Conservation (phyloP, 2,329 filamentous ascomycete species). For the Phyllosticta citribraziliensis region DNA sequence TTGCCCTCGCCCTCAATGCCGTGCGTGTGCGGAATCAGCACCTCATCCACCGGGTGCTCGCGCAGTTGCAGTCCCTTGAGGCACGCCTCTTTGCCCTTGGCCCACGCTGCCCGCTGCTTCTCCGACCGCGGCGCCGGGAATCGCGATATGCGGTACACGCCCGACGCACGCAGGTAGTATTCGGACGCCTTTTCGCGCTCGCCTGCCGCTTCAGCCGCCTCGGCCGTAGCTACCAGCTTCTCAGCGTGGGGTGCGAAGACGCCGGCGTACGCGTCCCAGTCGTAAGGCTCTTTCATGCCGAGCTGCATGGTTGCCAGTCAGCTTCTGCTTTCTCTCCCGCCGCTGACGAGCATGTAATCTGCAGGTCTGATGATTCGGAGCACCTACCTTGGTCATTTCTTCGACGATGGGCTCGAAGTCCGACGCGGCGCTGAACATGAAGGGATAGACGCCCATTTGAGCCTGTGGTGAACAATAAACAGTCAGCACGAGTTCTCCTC, state of each 20-base stretch:
- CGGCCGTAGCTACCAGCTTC: slow-evolving; percentile 44
- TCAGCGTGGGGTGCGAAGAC: slow-evolving; percentile 52
- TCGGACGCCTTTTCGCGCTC: slow-evolving; percentile 47
- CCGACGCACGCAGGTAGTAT: slow-evolving; percentile 57
- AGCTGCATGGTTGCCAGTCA: slow-evolving; percentile 25
- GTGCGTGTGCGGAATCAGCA: slow-evolving; percentile 50
- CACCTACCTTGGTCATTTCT: slow-evolving; percentile 46
- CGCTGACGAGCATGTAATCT: slow-evolving; percentile 13
- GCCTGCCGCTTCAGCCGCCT: slow-evolving; percentile 39
- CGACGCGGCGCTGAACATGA: slow-evolving; percentile 59
- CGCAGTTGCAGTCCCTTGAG: slow-evolving; percentile 40
- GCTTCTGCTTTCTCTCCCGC: background rate
- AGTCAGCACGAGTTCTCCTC: background rate
- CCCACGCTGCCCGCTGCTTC: slow-evolving; percentile 53
- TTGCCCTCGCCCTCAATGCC: slow-evolving; percentile 42
- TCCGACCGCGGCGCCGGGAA: slow-evolving; percentile 49
- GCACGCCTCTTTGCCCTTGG: slow-evolving; percentile 54
- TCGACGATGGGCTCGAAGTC: slow-evolving; percentile 63
- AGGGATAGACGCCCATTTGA: slow-evolving; percentile 56
- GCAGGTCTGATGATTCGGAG: slow-evolving; percentile 1
- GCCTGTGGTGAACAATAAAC: slow-evolving; percentile 16
- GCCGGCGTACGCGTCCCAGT: slow-evolving; percentile 53
- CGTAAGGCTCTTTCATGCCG: slow-evolving; percentile 54
- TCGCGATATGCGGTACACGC: slow-evolving; percentile 62
- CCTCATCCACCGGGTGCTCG: slow-evolving; percentile 50